phyloP scores from a whole-genome alignment of 176 grass and related monocot species.

The Leersia perrieri region DNA sequence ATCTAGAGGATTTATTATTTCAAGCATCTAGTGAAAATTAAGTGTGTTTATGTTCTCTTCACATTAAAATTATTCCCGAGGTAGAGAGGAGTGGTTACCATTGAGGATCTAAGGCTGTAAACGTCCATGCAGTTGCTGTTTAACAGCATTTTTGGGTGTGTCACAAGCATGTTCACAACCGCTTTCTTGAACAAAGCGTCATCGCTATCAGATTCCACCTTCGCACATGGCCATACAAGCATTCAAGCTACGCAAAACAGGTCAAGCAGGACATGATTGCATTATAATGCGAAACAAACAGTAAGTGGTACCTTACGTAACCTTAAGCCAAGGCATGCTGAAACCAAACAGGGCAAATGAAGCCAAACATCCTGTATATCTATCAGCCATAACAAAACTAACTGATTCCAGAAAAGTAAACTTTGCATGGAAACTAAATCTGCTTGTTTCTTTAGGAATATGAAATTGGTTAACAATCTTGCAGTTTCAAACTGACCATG shows the following conservation, averaged over 20 bases:
- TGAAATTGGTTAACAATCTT: background rate
- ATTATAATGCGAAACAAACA: background rate
- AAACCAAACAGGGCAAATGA: background rate
- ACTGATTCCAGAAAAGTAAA: background rate
- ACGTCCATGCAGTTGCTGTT: background rate
- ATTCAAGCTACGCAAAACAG: background rate
- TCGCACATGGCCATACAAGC: background rate
- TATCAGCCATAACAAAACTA: conserved; percentile 1
- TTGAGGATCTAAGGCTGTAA: background rate
- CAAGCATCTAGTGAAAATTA: background rate
- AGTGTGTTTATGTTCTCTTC: background rate
- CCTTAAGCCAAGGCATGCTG: background rate
- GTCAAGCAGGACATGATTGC: background rate
- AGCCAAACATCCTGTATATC: background rate
- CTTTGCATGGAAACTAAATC: background rate
- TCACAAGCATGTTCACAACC: background rate
- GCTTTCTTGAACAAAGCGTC: too few species aligned
- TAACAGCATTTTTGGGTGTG: background rate
- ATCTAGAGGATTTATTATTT: background rate
- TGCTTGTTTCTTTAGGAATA: background rate
- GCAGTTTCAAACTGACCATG: background rate
- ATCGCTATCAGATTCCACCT: too few species aligned
- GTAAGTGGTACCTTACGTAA: background rate
- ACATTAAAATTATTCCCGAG: background rate
- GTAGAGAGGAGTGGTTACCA: background rate